Conservation (phyloP, 257 asterid species). For the Henckelia pumila region DNA sequence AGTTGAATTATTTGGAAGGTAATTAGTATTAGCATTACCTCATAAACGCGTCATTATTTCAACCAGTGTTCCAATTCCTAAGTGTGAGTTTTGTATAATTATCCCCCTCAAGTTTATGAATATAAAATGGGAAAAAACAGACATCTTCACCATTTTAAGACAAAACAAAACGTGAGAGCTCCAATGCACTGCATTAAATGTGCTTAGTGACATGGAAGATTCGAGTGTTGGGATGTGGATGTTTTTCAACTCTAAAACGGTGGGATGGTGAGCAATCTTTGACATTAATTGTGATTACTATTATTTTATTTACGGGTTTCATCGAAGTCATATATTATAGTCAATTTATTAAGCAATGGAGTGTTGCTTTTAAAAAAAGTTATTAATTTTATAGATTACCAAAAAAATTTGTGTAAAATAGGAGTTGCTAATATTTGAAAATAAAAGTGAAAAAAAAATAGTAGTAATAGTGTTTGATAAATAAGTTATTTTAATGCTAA, state of each 20-base stretch:
- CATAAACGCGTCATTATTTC: constrained; percentile 38
- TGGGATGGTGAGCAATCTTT: constrained; percentile 30
- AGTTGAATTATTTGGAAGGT: constrained; percentile 30
- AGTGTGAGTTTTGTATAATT: background rate
- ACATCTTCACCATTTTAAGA: constrained; percentile 98
- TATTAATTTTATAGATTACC: too few species aligned
- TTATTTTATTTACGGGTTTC: background rate
- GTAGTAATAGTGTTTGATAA: too few species aligned
- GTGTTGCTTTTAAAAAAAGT: too few species aligned
- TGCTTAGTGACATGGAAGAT: constrained; percentile 91
- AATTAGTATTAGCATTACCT: constrained; percentile 3
- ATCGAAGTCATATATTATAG: background rate
- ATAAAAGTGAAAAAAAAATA: too few species aligned
- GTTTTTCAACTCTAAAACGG: constrained; percentile 51
- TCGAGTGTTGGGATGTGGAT: constrained; percentile 80
- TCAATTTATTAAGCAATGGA: too few species aligned
- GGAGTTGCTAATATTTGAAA: too few species aligned
- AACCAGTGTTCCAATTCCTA: constrained; percentile 30
- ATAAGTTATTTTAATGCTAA: too few species aligned
- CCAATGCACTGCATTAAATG: constrained; percentile 82
- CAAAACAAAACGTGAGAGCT: constrained; percentile 66
- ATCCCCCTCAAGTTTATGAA: constrained; percentile 32
- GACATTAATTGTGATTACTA: background rate
- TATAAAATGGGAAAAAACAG: constrained; percentile 68
- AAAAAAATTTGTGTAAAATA: too few species aligned